phyloP scores from a whole-genome alignment of 2,329 filamentous ascomycete genomes.

The Aureobasidium subglaciale region DNA sequence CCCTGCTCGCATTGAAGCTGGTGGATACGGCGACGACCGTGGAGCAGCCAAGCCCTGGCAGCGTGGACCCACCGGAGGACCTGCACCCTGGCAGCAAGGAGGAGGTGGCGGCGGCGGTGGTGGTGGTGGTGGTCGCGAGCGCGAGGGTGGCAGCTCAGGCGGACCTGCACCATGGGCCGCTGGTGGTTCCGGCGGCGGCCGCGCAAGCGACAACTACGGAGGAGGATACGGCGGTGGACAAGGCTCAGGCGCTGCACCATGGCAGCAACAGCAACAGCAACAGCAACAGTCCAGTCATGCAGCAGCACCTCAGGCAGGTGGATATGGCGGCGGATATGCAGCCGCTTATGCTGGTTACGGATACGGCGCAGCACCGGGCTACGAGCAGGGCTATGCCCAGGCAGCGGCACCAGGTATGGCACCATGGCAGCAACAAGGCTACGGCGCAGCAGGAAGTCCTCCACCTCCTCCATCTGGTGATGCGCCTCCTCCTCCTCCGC shows the following conservation, averaged over 20 bases:
- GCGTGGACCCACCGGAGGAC: conserved; percentile 70
- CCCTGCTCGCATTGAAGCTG: conserved; percentile 77
- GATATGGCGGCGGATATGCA: conserved; percentile 10
- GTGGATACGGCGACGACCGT: conserved; percentile 42
- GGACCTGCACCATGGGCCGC: conserved; percentile 14
- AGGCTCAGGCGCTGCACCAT: conserved; percentile 20
- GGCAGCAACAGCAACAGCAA: conserved; percentile 22
- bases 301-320: conserved; percentile 19
- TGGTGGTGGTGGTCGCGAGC: conserved; percentile 17
- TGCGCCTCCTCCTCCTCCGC: conserved; percentile 50
- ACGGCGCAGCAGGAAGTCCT: conserved; percentile 25
- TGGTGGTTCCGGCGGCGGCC: conserved; percentile 16
- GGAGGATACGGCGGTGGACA: conserved; percentile 17
- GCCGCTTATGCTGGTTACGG: conserved; percentile 17
- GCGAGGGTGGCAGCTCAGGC: conserved; percentile 17
- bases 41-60: conserved; percentile 76
- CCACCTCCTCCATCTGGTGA: conserved; percentile 53
- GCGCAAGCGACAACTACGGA: conserved; percentile 21
- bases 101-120: conserved; percentile 19
- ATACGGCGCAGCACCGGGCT: conserved; percentile 14
- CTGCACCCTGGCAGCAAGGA: conserved; percentile 20
- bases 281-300: conserved; percentile 20
- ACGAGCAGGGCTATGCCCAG: conserved; percentile 31
- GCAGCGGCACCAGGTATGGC: conserved; percentile 13
- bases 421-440: conserved; percentile 15